These are phyloP conservation scores for Podospora tetraspora DNA, from an alignment of 495 filamentous ascomycete genomes.

Conservation along the genomic window DNA sequence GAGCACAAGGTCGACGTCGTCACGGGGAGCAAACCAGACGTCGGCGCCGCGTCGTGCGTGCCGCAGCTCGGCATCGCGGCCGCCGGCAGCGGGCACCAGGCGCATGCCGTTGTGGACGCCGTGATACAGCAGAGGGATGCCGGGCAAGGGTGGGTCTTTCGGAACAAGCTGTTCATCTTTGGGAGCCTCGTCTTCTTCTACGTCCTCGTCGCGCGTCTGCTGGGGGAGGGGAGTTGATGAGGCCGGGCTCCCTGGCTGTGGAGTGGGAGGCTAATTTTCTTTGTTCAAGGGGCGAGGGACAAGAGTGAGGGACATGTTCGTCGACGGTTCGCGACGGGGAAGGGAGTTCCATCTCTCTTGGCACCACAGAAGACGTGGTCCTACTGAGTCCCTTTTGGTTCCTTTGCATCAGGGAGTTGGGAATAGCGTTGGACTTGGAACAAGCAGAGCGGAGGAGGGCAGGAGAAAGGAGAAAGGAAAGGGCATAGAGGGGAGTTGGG, in stretches of 20 bases:
- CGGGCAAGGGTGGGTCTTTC: constrained; percentile 71
- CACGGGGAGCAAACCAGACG: constrained; percentile 57
- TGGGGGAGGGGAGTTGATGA: constrained; percentile 42
- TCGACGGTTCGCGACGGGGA: neutral
- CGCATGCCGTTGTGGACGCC: constrained; percentile 74
- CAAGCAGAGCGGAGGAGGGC: neutral
- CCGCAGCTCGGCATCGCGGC: constrained; percentile 58
- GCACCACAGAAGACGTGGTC: neutral
- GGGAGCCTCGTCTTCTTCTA: constrained; percentile 67
- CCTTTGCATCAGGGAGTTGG: neutral
- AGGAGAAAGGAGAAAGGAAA: neutral
- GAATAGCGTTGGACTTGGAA: neutral
- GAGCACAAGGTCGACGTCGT: constrained; percentile 72
- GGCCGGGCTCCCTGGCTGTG: neutral
- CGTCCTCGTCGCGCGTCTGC: constrained; percentile 68
- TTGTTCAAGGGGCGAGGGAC: neutral
- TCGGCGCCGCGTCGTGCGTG: constrained; percentile 54
- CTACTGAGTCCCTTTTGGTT: neutral
- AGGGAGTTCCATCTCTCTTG: neutral
- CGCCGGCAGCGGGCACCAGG: constrained; percentile 59
- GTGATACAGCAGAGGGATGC: constrained; percentile 69
- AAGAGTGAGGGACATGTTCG: neutral
- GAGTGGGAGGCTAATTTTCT: neutral
- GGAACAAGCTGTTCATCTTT: constrained; percentile 68
- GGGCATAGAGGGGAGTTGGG: neutral